Conservation (phyloP, 1,284 basidiomycete species). For the Cryptococcus neoformans region DNA sequence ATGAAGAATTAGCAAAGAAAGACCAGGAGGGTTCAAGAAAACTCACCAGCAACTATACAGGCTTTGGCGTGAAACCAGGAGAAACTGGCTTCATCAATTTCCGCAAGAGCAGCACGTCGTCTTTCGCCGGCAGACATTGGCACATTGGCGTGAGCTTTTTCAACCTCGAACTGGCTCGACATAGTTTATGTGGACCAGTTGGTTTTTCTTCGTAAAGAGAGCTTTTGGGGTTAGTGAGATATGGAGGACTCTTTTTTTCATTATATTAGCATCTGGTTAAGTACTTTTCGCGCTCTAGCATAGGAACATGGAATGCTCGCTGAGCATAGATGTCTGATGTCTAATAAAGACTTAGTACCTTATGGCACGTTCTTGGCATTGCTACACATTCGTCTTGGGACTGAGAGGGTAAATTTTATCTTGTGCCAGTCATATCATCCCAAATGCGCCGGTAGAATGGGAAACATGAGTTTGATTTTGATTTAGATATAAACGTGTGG, state of each 20-base stretch:
- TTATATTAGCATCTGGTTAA: background rate
- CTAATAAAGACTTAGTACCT: no score
- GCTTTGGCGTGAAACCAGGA: conserved; percentile 55
- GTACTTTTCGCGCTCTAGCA: no score
- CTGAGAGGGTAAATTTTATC: no score
- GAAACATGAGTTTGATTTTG: no score
- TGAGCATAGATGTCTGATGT: no score
- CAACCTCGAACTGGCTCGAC: conserved; percentile 14
- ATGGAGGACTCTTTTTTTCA: conserved; percentile 6
- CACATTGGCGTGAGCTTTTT: conserved; percentile 13
- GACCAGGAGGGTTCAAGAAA: conserved; percentile 2
- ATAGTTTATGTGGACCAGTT: background rate
- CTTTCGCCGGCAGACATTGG: conserved; percentile 45
- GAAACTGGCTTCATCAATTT: conserved; percentile 72
- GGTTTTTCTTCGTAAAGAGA: background rate
- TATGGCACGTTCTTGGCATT: no score
- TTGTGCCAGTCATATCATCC: no score
- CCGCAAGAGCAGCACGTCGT: conserved; percentile 66
- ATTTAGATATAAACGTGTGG: no score
- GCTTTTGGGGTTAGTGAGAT: no score
- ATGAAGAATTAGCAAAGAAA: background rate
- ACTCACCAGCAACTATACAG: conserved; percentile 50
- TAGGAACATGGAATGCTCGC: no score
- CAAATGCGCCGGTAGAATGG: no score
- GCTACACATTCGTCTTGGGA: no score